Evolutionary conservation across 2,329 filamentous ascomycete genomes (phyloP).

Genomic region (Colletotrichum magnum): DNA sequence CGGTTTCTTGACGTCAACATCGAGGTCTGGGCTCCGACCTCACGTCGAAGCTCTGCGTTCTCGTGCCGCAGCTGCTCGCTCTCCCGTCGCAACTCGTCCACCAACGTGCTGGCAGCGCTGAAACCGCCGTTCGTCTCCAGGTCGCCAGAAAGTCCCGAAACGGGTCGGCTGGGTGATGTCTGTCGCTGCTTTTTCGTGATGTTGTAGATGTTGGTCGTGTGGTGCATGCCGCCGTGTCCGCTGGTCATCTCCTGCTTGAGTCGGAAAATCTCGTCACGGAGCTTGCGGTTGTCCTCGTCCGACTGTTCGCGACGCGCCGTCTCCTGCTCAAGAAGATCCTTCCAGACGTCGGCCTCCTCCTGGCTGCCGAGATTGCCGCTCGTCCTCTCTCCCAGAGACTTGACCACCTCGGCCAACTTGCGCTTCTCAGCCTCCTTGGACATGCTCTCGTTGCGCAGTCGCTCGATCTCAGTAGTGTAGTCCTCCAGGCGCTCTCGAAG

Average conservation of each 20-base stretch:
- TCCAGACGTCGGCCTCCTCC: conserved; percentile 88
- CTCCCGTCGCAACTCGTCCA: conserved; percentile 81
- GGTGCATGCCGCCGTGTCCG: conserved; percentile 58
- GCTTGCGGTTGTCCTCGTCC: conserved; percentile 87
- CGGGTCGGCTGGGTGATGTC: conserved; percentile 64
- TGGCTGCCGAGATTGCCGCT: conserved; percentile 67
- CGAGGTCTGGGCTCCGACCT: conserved; percentile 95
- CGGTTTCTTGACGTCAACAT: conserved; percentile 97
- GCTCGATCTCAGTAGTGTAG: conserved; percentile 86
- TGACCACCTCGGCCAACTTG: conserved; percentile 85
- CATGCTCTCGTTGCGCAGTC: conserved; percentile 82
- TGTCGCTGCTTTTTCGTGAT: conserved; percentile 69
- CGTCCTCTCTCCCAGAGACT: conserved; percentile 64
- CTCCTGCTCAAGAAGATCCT: conserved; percentile 93
- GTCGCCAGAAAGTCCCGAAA: conserved; percentile 65
- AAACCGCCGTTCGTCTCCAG: conserved; percentile 66
- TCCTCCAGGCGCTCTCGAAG: conserved; percentile 89
- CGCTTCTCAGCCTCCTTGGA: conserved; percentile 88
- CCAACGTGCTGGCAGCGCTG: conserved; percentile 75
- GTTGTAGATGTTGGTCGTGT: conserved; percentile 77
- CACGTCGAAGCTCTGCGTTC: conserved; percentile 90
- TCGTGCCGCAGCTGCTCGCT: conserved; percentile 87
- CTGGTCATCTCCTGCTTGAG: conserved; percentile 72
- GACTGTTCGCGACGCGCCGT: conserved; percentile 89
- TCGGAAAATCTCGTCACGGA: conserved; percentile 87